These are phyloP conservation scores for Macrotyloma uniflorum DNA, from an alignment of 306 rosid genomes.

Conservation along the genomic window DNA sequence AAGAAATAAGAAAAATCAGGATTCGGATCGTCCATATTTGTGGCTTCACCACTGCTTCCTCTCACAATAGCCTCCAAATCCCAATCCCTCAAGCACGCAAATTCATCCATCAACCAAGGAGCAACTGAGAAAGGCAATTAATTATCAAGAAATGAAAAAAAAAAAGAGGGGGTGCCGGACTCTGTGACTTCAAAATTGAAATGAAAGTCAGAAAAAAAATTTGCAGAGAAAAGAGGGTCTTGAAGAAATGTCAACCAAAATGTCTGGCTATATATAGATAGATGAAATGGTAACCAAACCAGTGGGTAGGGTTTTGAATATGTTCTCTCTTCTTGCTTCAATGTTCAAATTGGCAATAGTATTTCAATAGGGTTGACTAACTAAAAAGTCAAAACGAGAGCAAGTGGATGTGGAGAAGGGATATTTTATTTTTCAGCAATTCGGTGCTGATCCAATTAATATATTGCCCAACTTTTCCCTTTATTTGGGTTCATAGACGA, in stretches of 20 bases:
- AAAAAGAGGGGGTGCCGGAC: not conserved
- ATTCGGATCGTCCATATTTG: constrained; percentile 26
- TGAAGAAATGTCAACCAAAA: constrained; percentile 36
- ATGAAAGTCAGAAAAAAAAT: not conserved
- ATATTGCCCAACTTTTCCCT: not conserved
- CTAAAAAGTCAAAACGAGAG: constrained; percentile 48
- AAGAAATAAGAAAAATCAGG: constrained; percentile 33
- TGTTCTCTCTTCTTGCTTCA: not conserved
- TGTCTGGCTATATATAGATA: constrained; percentile 35
- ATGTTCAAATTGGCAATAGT: constrained; percentile 27
- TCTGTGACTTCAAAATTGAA: not conserved
- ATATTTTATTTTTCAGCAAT: constrained; percentile 16
- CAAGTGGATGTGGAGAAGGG: constrained; percentile 32
- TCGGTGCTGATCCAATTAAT: constrained; percentile 29
- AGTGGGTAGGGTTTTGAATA: constrained; percentile 30
- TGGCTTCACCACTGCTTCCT: constrained; percentile 51
- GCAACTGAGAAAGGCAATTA: not conserved
- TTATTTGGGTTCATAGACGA: not conserved
- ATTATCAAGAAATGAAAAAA: not conserved
- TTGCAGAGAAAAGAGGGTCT: constrained; percentile 7
- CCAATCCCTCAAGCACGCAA: constrained; percentile 67
- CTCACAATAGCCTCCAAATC: constrained; percentile 84
- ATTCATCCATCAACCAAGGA: constrained; percentile 33
- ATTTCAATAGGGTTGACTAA: constrained; percentile 60
- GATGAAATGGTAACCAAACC: not conserved